Evolutionary conservation across 2,329 filamentous ascomycete genomes (phyloP), one percentile per base, ranked within the genome.

Genomic region (Stachybotrys chartarum): DNA sequence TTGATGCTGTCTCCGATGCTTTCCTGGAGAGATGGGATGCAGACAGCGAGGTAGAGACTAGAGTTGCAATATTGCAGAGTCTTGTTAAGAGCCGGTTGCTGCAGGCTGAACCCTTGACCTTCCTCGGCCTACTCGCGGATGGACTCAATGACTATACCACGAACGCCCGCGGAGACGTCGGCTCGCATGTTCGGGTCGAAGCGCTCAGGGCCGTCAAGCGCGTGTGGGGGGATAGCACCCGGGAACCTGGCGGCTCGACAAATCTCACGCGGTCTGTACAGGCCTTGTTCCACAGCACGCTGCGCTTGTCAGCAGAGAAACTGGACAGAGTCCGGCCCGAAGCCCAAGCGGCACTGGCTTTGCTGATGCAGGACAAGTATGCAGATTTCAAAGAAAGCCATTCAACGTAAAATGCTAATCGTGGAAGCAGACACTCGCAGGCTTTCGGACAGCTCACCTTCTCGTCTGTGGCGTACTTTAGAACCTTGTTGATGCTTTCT

Each of bases 61-160:
- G 78, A 17, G 76, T 79, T 3, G 74, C 81, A 2, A 78, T 87
- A 30, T 69, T 86, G 12, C 76, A 80, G 56, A 81, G 79, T 52
- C 68, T 87, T 31, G 69, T 75, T 1, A 72, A 72, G 39, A 79
- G 76, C 55, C 70, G 70, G 6, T 66, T 80, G 5, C 66, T 84
- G 5, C 68, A 64, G 44, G 65, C 74, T 31, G 71, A 74, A 47
- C 66, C 72, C 4, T 59, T 62, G 6, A 61, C 64, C 3, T 79
- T 84, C 56, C 57, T 81, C 1, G 62, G 64, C 0, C 59, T 84
- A 1, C 69, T 87, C 8, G 65, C 70, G 0, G 79, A 80, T 46
- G 84, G 86, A 0, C 72, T 99, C 31, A 87, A 93, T 60, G 92
- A 99, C 67, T 97, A 97, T 66, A 96, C 90, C 0, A 92, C 90